Base-by-base conservation (phyloP, 345 rosid genomes). In the Citrus maxima region DNA sequence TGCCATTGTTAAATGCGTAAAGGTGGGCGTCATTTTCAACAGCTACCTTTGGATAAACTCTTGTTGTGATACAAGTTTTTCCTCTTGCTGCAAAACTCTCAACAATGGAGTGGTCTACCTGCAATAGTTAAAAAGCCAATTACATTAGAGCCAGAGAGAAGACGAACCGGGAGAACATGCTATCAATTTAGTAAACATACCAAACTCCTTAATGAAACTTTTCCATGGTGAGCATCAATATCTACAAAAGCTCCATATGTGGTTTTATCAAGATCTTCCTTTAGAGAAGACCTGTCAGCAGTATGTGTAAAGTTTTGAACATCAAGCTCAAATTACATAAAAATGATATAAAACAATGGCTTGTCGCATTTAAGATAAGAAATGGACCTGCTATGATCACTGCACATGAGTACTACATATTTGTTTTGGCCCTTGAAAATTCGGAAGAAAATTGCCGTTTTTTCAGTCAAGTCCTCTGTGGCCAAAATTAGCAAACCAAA, bases 401-500 rank as follows among this genome's bases (percentile, higher is more conserved):
- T 87, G 85, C 92, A 79, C 92, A 90, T 89, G 34, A 92, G 86
- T 38, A 93, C 86, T 3, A 77, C 63, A 61, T 78, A 84, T 75
- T 84, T 75, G 34, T 16, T 65, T 0, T 78, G 81, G 22, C 82
- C 78, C 68, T 79, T 87, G 68, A 89, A 87, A 51, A 93, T 66
- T 42, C 88, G 85, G 35, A 91, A 93, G 79, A 85, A 91, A 60
- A 93, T 80, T 24, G 91, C 91, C 13, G 97, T 91, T 51, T 84
- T 86, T 70, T 93, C 93, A 10, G 85, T 77, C 74, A 90, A 83
- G 72, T 88, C 88, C 75, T 80, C 75, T 34, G 89, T 74, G 10
- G 94, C 97, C 76, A 91, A 84, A 61, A 82, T 85, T 76, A 89
- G 76, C 81, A 93, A 69, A 35, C 95, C 92, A 73, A 91, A 93